Base-by-base conservation (phyloP, 73 alveolate genomes). In the Blepharisma stoltei region DNA sequence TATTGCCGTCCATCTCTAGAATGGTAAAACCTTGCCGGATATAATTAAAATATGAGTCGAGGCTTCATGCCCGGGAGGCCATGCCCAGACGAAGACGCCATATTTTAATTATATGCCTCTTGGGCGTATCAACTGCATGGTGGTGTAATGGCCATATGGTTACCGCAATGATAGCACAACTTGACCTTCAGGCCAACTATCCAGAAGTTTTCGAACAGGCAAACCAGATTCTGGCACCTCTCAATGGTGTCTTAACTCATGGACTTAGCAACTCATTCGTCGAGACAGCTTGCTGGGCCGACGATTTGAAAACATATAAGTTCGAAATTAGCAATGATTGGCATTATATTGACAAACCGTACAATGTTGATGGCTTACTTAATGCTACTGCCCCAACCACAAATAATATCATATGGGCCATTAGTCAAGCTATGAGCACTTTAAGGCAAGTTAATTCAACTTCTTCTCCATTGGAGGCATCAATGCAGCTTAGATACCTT, bases 401-500 rank as follows among this genome's bases (percentile, higher is more conserved):
- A 69, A 18, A 37, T 7, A 46, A 69, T 25, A 25, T 69, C 43
- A 11, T 44, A 43, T 23, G 9, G 20, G 71, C 79, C 25, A 37
- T 23, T 9, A 25, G 14, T 7, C 11, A 53, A 7, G 20, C 60
- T 9, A 25, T 25, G 49, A 9, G 46, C 18, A 60, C 73, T 20
- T 60, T 60, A 60, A 60, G 46, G 5, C 14, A 60, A 20, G 38
- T 9, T 14, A 44, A n/a, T 44, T 23, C n/a, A 60, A 21, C n/a
- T 18, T 14, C 25, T 25, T n/a, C 55, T 38, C 65, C 79, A 14
- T 69, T 38, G 37, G 79, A 69, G 38, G 0, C 25, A 14, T 50
- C 83, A 54, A 6, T 86, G 41, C 20, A 50, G 43, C 80, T 88
- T 45, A 27, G 95, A 6, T 77, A 47, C 41, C 81, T 88, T 6